phyloP scores from a whole-genome alignment of 208 protist genomes.

The Leishmania arabica region DNA sequence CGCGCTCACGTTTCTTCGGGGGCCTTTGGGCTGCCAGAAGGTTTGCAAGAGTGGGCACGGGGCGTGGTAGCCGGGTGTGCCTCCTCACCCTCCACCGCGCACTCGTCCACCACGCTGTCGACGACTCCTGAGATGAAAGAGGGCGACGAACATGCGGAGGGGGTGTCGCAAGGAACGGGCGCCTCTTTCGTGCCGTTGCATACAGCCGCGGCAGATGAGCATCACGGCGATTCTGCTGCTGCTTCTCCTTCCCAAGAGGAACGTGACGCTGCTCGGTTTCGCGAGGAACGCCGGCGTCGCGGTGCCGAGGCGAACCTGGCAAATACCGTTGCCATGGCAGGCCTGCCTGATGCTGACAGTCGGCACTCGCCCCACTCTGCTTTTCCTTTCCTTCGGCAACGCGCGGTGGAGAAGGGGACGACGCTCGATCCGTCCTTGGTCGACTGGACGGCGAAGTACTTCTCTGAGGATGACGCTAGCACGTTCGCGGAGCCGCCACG shows the following conservation, averaged over 20 bases:
- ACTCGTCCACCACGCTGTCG: slow-evolving; percentile 2
- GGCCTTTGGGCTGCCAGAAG: slow-evolving; percentile 43
- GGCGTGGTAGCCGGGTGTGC: slow-evolving; percentile 24
- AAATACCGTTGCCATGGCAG: slow-evolving; percentile 64
- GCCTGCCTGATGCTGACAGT: slow-evolving; percentile 36
- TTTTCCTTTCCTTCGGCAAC: slow-evolving; percentile 87
- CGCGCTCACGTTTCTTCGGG: slow-evolving; percentile 57
- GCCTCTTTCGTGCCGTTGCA: neutral
- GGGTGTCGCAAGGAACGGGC: neutral
- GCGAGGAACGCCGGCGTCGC: slow-evolving; percentile 49
- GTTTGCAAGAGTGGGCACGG: slow-evolving; percentile 53
- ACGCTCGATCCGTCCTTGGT: slow-evolving; percentile 87
- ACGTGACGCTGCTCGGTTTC: slow-evolving; percentile 22
- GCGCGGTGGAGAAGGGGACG: slow-evolving; percentile 68
- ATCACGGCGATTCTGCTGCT: neutral
- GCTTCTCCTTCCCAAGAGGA: slow-evolving; percentile 12
- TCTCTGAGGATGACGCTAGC: slow-evolving; percentile 68
- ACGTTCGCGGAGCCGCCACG: slow-evolving; percentile 75
- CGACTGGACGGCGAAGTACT: slow-evolving; percentile 92
- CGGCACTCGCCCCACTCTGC: slow-evolving; percentile 41
- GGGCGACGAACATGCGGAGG: neutral
- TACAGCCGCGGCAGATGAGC: neutral
- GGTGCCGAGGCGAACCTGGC: slow-evolving; percentile 52
- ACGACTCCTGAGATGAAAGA: neutral
- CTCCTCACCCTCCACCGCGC: neutral